Evolutionary conservation across 1,284 basidiomycete genomes (phyloP).

Genomic region (Rhodotorula sp.): DNA sequence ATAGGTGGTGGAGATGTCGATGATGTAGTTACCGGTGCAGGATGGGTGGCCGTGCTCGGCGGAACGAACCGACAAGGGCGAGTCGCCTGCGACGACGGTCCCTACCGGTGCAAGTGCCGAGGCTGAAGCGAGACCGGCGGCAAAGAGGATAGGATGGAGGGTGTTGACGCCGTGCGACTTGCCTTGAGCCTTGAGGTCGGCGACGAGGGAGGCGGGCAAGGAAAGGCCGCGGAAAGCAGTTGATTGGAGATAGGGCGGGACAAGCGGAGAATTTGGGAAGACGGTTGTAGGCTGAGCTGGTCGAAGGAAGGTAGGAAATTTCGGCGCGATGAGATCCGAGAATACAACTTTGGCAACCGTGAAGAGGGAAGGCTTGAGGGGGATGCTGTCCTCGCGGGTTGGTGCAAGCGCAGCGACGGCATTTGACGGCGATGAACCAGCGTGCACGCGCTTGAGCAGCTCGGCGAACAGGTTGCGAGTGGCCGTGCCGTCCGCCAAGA

Average conservation of each 20-base stretch:
- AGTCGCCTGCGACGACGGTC: background rate
- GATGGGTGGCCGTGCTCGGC: background rate
- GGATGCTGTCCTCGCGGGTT: slow-evolving; percentile 5
- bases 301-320: slow-evolving; percentile 6
- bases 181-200: background rate
- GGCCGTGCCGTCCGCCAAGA: slow-evolving; percentile 21
- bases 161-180: slow-evolving; percentile 16
- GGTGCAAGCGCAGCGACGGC: background rate
- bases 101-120: background rate
- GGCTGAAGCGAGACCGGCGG: background rate
- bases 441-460: slow-evolving; percentile 2
- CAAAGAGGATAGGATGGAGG: slow-evolving; percentile 17
- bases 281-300: background rate
- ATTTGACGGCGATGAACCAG: background rate
- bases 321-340: slow-evolving; percentile 6
- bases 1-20: background rate
- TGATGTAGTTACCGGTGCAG: slow-evolving; percentile 23
- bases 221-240: background rate
- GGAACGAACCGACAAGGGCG: slow-evolving; percentile 18
- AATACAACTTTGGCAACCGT: background rate
- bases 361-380: background rate
- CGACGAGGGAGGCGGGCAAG: background rate
- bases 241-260: background rate
- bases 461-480: slow-evolving; percentile 26
- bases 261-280: slow-evolving; percentile 1